These are phyloP conservation scores for Silene noctiflora DNA, from an alignment of 179 eudicot genomes.

Conservation along the genomic window DNA sequence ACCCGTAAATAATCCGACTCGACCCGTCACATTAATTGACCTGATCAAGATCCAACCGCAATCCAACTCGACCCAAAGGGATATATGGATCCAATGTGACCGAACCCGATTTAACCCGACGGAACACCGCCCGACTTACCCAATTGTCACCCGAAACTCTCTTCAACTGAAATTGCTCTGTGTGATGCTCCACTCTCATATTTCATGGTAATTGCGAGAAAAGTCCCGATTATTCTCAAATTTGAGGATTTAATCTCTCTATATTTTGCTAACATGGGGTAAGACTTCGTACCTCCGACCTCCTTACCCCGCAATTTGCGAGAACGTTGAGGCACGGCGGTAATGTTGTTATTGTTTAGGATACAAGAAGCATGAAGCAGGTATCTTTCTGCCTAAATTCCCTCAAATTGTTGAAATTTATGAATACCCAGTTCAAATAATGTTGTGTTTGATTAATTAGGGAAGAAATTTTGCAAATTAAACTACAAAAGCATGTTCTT, in stretches of 20 bases:
- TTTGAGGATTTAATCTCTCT: slow-evolving; percentile 37
- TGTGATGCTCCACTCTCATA: slow-evolving; percentile 25
- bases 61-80: no score
- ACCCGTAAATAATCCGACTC: no score
- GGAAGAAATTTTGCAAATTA: slow-evolving; percentile 37
- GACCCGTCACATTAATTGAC: no score
- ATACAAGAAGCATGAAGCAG: slow-evolving; percentile 39
- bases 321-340: no score
- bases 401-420: slow-evolving; percentile 42
- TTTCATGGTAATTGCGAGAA: slow-evolving; percentile 48
- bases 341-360: slow-evolving; percentile 22
- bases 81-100: no score
- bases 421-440: slow-evolving; percentile 52
- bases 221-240: slow-evolving; percentile 35
- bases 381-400: slow-evolving; percentile 42
- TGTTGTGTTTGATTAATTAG: slow-evolving; percentile 44
- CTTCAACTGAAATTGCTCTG: not conserved
- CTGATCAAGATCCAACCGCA: no score
- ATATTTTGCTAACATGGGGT: no score
- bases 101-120: no score
- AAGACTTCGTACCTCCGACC: not conserved
- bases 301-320: no score
- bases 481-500: slow-evolving; percentile 35
- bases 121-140: no score
- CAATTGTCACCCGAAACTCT: slow-evolving; percentile 28